Base-by-base conservation (phyloP, 2,329 filamentous ascomycete genomes). In the Neophaeococcomyces aloes region DNA sequence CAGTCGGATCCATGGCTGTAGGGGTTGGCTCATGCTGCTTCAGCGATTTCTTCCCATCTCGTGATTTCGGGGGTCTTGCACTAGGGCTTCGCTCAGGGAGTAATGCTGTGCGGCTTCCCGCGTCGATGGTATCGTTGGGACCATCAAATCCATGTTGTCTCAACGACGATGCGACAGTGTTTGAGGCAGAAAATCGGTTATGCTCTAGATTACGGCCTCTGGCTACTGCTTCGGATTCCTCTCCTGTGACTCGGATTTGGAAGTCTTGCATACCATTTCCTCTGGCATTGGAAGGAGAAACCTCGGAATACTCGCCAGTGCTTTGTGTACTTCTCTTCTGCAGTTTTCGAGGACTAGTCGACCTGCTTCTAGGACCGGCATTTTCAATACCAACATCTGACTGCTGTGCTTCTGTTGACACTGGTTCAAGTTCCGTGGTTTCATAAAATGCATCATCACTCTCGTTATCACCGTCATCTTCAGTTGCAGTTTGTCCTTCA, bases 21-120 rank as follows among this genome's bases (percentile, higher is more conserved):
- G 53, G 52, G 8, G 48, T 23, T 17, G 53, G 53, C 7, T 51
- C 51, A 30, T 54, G 52, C 4, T 44, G 43, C 14, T 35, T 42
- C 4, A 57, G 42, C 5, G 47, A 48, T 10, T 39, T 30, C 10
- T 43, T 21, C 7, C 17, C 18, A 7, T 34, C 7, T 29, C 14
- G 45, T 23, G 18, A 29, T 25, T 37, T 30, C n/a, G 33, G 30
- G 4, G 41, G 33, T 23, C 25, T 38, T 29, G 17, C 13, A 17
- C 27, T 19, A 7, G 33, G 3, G 14, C 17, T 42, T 13, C 40
- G 36, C 3, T 35, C 29, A 1, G 40, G 29, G 13, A 56, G 37
- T 13, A 55, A 32, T 21, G 38, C 37, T 4, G 51, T 53, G 27
- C 39, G 46, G 19, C 50, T 53, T 30, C 44, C 48, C 6, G 49